Percentiles rank a stretch among this genome's conserved stretches.
phyloP scores from a whole-genome alignment of 768 basidiomycete genomes.

The Podaxis pistillaris region DNA sequence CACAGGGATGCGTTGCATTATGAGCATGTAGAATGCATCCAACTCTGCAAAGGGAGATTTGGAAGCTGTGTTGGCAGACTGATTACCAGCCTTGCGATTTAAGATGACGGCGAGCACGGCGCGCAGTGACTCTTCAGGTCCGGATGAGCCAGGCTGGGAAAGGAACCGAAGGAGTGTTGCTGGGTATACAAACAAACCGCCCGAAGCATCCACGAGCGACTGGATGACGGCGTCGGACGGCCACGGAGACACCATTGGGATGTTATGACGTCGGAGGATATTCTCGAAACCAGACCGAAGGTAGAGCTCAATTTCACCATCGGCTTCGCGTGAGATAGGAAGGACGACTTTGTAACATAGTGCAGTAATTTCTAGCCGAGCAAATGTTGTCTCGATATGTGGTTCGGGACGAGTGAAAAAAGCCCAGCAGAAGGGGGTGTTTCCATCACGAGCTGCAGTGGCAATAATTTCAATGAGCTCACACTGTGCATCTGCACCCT shows the following conservation, averaged over 20 bases:
- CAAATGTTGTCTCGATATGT: slow-evolving; percentile 1
- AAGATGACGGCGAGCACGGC: background rate
- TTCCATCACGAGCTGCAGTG: background rate
- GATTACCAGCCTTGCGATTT: background rate
- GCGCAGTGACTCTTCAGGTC: background rate
- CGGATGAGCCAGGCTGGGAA: slow-evolving; percentile 14
- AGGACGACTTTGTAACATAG: background rate
- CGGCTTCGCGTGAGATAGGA: background rate
- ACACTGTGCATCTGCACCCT: background rate
- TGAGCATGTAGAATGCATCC: slow-evolving; percentile 16
- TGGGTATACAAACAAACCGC: slow-evolving; percentile 26
- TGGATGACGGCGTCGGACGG: slow-evolving; percentile 12
- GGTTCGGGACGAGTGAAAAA: slow-evolving; percentile 7
- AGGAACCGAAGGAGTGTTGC: slow-evolving; percentile 26
- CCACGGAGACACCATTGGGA: slow-evolving; percentile 4
- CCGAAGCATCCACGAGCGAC: slow-evolving; percentile 19
- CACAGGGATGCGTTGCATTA: slow-evolving; percentile 16
- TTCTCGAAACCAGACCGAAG: slow-evolving; percentile 1
- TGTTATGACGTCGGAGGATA: background rate
- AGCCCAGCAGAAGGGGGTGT: background rate
- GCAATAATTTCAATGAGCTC: slow-evolving; percentile 1
- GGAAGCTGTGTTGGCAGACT: background rate
- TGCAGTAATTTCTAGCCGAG: background rate
- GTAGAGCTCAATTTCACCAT: slow-evolving; percentile 12
- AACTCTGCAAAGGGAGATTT: slow-evolving; percentile 12